Evolutionary conservation across 2,329 filamentous ascomycete species (phyloP), one percentile per base, ranked within the genome.

Genomic region (Fusarium praegraminearum): DNA sequence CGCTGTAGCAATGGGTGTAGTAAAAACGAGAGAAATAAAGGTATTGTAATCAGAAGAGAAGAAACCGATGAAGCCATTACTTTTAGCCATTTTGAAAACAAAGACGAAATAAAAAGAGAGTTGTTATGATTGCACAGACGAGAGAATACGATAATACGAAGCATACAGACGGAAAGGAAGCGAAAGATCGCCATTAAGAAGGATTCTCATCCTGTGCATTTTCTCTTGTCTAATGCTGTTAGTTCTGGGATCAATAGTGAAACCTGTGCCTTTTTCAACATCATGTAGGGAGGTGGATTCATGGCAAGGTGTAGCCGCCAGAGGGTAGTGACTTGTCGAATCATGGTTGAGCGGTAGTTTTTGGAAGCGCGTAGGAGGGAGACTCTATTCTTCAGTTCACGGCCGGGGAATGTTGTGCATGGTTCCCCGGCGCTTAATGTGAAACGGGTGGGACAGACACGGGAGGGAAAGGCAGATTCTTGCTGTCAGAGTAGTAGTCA

Each of bases 31-130:
- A 9, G 60, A 56, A 28, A 65, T 50, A 10, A 65, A 64, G 15
- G 52, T 64, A 9, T 59, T 59, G 1, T 45, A 65, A 20, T 65
- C 62, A 9, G 60, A 65, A 15, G 53, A 33, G 11, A 65, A 65
- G 54, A 65, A 65, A 16, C 38, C 40, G 4, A 57, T 41, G 7
- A 62, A 65, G 24, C 40, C 45, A 7, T 51, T 51, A 16, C 28
- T 49, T 20, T 22, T 50, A 8, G 51, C 45, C 62, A 65, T 65
- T 24, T 20, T 36, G 20, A 18, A 16, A 36, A 6, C n/a, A 10
- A 40, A n/a, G 26, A 16, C 13, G 15, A 26, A 26, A 26, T 36
- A 16, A 43, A 36, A 11, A 4, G 32, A 59, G 32, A 35, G 54
- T 54, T 26, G 12, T 15, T 32, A 47, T 36, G 44, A 63, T 24